Evolutionary conservation across 1,139 yeast species (phyloP).

Genomic region (Pichia cactophila): DNA sequence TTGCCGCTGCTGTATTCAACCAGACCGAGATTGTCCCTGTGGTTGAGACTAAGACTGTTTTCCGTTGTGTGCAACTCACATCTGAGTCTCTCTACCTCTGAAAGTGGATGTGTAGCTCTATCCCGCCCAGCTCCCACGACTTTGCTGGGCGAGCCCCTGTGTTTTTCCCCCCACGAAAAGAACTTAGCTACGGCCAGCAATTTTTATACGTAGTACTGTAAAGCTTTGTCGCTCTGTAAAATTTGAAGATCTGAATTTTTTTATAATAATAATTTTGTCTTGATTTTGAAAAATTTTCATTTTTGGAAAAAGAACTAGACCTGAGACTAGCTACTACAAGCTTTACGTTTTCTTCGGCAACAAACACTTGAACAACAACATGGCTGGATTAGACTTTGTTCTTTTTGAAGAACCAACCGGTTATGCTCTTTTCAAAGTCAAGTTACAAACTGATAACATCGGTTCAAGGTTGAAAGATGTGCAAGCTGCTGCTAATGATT

Average conservation of each 20-base stretch:
- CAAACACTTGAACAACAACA: conserved; percentile 5
- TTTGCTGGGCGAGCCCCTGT: background rate
- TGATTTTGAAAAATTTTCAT: background rate
- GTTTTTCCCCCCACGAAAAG: background rate
- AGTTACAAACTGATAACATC: conserved; percentile 88
- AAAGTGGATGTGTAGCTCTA: too few relatives aligned
- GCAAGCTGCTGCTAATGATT: conserved; percentile 83
- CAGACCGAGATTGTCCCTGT: background rate
- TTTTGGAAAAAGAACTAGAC: background rate
- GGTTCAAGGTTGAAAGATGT: conserved; percentile 91
- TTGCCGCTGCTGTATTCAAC: conserved; percentile 3
- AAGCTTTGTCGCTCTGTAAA: background rate
- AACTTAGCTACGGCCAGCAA: background rate
- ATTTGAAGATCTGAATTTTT: too few relatives aligned
- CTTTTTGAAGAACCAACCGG: conserved; percentile 99
- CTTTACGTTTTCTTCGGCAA: background rate
- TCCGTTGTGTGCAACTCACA: conserved; percentile 1
- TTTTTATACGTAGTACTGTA: too few relatives aligned
- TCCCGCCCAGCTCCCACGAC: background rate
- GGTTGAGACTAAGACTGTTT: background rate
- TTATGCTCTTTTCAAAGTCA: conserved; percentile 91
- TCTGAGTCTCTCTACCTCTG: background rate
- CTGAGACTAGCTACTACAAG: background rate
- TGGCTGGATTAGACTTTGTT: conserved; percentile 79
- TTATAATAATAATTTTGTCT: too few relatives aligned